Base-by-base conservation (phyloP, 148 eudicot genomes). In the Camellia lanceoleosa region DNA sequence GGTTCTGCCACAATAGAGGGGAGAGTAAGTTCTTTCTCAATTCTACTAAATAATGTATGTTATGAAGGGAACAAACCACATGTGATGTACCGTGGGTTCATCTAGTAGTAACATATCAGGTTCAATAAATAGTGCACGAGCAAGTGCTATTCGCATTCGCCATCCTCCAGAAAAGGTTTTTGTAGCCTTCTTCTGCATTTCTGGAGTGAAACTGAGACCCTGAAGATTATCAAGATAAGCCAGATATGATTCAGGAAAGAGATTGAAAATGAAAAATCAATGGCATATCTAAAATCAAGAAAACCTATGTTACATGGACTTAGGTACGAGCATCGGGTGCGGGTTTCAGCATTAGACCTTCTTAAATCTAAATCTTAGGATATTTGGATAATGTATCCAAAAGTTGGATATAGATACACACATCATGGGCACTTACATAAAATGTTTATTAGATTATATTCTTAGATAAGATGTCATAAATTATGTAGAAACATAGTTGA, bases 61-160 rank as follows among this genome's bases (percentile, higher is more conserved):
- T n/a, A 76, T 55, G 20, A 80, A 72, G 16, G 20, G 38, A 49
- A 54, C 38, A 79, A 73, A 75, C 42, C 19, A 54, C 38, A 58
- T 38, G 68, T 18, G 75, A 69, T 89, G 74, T 84, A 97, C 99
- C 49, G 99, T 97, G 42, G 99, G 99, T 83, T 97, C 99, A 90
- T 97, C 99, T 68, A 97, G 96, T 59, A 97, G 83, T 78, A 97
- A 87, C 2, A 97, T 75, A 89, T 97, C 99, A 63, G 99, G 99
- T 86, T 97, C 98, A 67, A 97, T 88, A 80, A 97, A 97, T 79
- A 97, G 83, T 41, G 99, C 99, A 73, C 99, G 95, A 16, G 99
- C 99, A 81, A 97, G 99, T 76, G 99, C 99, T 84, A 97, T 90
- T 80, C 99, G 94, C 99, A 97, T 97, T 75, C 99, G 86, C 99